A percentile compares a stretch with the other conserved stretches of the same genome.
Conservation (phyloP, 176 grass and related monocot genomes). For the Poa annua region DNA sequence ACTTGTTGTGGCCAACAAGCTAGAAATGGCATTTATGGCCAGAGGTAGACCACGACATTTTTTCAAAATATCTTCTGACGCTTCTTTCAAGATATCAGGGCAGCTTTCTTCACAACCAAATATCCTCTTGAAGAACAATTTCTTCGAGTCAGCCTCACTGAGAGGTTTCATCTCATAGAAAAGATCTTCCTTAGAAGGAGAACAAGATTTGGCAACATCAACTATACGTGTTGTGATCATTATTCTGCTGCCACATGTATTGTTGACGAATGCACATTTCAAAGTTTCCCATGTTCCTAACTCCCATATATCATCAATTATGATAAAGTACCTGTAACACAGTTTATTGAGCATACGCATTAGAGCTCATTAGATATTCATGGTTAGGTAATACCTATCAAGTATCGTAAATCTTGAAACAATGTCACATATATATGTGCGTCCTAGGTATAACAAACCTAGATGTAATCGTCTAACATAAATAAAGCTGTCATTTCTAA, state of each 20-base stretch:
- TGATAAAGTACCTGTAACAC: constrained; percentile 19
- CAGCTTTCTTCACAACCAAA: constrained; percentile 38
- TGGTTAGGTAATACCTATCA: not conserved
- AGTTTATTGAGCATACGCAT: not conserved
- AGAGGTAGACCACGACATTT: constrained; percentile 44
- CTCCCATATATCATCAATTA: constrained; percentile 44
- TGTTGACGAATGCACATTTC: constrained; percentile 27
- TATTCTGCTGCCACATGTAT: constrained; percentile 28
- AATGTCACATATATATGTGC: not conserved
- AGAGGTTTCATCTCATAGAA: constrained; percentile 36
- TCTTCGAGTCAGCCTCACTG: constrained; percentile 24
- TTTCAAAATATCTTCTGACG: constrained; percentile 16
- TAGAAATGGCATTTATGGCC: constrained; percentile 35
- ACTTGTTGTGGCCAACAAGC: constrained; percentile 27
- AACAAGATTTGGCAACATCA: constrained; percentile 28
- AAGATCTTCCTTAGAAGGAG: constrained; percentile 24
- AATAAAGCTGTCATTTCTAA: not conserved
- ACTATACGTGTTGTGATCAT: constrained; percentile 34
- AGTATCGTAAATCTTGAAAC: not conserved
- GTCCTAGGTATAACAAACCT: not conserved
- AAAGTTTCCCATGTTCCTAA: constrained; percentile 18
- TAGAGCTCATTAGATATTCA: not conserved
- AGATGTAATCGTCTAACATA: not conserved
- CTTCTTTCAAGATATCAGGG: constrained; percentile 25
- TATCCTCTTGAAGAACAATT: constrained; percentile 39